Evolutionary conservation across 2,329 filamentous ascomycete genomes (phyloP).

Genomic region (Ascochyta koolunga): DNA sequence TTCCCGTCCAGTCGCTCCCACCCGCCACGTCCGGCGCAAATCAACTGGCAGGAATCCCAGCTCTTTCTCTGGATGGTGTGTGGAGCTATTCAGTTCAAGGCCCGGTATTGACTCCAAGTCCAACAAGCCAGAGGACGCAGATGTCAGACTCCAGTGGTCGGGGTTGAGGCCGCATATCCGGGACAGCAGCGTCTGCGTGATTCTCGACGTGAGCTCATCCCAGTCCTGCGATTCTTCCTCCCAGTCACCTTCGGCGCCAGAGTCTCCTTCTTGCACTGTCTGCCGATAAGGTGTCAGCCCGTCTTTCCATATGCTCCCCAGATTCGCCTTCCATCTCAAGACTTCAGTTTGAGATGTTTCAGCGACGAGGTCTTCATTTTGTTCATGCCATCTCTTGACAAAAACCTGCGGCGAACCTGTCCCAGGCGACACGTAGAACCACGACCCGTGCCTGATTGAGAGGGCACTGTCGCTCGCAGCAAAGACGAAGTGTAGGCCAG

Average conservation of each 20-base stretch:
- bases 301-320: constrained; percentile 62
- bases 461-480: constrained; percentile 63
- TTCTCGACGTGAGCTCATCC: constrained; percentile 57
- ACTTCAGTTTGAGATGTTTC: constrained; percentile 51
- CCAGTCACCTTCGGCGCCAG: constrained; percentile 35
- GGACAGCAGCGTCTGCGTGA: constrained; percentile 57
- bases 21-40: constrained; percentile 66
- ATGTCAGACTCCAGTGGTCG: constrained; percentile 62
- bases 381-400: constrained; percentile 62
- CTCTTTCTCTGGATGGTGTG: constrained; percentile 44
- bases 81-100: constrained; percentile 47
- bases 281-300: constrained; percentile 57
- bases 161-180: constrained; percentile 56
- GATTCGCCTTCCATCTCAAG: constrained; percentile 61
- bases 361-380: constrained; percentile 53
- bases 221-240: constrained; percentile 59
- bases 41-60: constrained; percentile 64
- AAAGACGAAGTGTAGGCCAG: constrained; percentile 67
- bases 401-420: constrained; percentile 52
- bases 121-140: constrained; percentile 61
- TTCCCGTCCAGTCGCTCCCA: constrained; percentile 65
- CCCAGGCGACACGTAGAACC: constrained; percentile 61
- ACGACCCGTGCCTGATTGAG: constrained; percentile 66
- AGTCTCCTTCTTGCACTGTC: constrained; percentile 41
- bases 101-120: constrained; percentile 68